A percentile compares a stretch with the other conserved stretches of the same genome.
Conservation (phyloP, 106 monocot genomes). For the Apostasia shenzhenica region DNA sequence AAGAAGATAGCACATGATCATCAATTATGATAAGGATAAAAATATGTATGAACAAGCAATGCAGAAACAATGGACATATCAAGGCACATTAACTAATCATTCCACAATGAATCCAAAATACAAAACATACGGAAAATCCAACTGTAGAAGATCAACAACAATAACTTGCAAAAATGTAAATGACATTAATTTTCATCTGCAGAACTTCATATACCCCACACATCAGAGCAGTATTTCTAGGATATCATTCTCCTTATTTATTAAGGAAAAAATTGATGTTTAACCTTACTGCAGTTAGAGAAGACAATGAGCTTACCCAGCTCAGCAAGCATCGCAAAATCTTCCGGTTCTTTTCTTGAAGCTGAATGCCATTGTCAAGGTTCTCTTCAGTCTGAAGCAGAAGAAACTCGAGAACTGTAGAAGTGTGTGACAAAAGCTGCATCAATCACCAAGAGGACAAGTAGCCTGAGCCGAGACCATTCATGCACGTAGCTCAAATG, state of each 20-base stretch:
- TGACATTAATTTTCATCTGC: too few relatives aligned
- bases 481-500: conserved; percentile 48
- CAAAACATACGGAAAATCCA: too few relatives aligned
- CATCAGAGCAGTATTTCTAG: too few relatives aligned
- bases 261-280: too few relatives aligned
- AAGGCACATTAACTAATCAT: background rate
- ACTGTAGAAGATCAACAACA: too few relatives aligned
- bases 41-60: background rate
- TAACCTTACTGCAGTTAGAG: too few relatives aligned
- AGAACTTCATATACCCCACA: too few relatives aligned
- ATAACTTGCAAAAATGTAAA: too few relatives aligned
- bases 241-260: too few relatives aligned
- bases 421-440: conserved; percentile 84
- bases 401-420: conserved; percentile 77
- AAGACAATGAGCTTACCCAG: conserved; percentile 8
- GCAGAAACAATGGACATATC: background rate
- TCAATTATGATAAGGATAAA: background rate
- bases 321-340: conserved; percentile 25
- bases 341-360: conserved; percentile 39
- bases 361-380: conserved; percentile 32
- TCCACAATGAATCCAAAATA: too few relatives aligned
- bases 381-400: conserved; percentile 50
- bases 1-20: background rate
- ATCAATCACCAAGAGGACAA: conserved; percentile 7
- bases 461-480: background rate